Evolutionary conservation across 108 stramenopile genomes (phyloP), one percentile per base, ranked within the genome.

Genomic region (Pelagomonas calceolata): DNA sequence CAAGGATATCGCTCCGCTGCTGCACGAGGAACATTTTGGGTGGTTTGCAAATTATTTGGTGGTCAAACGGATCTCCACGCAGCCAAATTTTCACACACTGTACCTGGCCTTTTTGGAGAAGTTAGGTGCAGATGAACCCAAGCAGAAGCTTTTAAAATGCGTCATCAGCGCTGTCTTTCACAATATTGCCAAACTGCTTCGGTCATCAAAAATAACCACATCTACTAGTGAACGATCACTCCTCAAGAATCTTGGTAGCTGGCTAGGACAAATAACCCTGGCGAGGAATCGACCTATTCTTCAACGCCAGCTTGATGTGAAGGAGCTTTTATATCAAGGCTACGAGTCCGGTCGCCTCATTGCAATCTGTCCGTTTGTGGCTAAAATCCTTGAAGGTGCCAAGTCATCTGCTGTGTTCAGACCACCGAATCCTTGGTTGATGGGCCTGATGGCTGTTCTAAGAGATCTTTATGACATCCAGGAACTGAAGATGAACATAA

Each of bases 371-470:
- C 95, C 95, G n/a, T 98, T 98, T 72, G 88, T 97, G 30, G 95
- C 96, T 30, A 97, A 98, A 85, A 92, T 98, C 67, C 83, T 99
- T 36, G 96, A 98, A 70, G 95, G 95, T 5, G 91, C 94, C 15
- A 95, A 95, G 81, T 86, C 88, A 32, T 94, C 97, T 14, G 44
- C 75, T 30, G 86, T 94, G 30, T 99, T 99, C 78, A 85, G 89
- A 63, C 95, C 95, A n/a, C 96, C 97, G 0, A 99, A 99, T 79
- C 98, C 98, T 34, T 99, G 98, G 98, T 75, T 97, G 26, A 97
- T 97, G 95, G 97, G 94, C 31, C 80, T 99, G 66, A 74, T 99
- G 43, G 84, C 93, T 44, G 91, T 95, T 7, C 88, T 98, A 71
- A 86, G 91, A 18, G 92, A 95, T 15, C 79, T 94, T 30, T 96